A percentile compares a stretch with the other conserved stretches of the same genome.
Conservation (phyloP, 345 rosid genomes). For the Acer campestre region DNA sequence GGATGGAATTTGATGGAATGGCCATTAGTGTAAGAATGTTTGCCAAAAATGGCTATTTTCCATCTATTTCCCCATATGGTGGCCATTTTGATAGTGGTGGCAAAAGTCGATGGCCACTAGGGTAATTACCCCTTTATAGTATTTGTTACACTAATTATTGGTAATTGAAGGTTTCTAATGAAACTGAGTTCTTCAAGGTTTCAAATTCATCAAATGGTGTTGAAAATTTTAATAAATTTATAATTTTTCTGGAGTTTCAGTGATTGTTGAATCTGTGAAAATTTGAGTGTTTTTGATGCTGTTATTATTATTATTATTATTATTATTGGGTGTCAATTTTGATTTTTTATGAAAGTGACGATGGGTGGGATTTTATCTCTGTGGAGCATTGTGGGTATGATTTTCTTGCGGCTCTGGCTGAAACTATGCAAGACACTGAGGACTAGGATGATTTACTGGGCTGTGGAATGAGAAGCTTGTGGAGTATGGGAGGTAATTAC, state of each 20-base stretch:
- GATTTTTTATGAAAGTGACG: constrained; percentile 52
- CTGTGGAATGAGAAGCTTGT: constrained; percentile 71
- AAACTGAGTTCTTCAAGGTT: background rate
- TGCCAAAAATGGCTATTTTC: no score
- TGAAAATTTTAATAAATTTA: background rate
- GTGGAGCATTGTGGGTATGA: constrained; percentile 89
- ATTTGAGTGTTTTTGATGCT: background rate
- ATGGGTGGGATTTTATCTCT: constrained; percentile 75
- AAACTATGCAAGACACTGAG: constrained; percentile 66
- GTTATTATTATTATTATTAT: background rate
- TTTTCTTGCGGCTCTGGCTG: constrained; percentile 80
- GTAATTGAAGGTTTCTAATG: no score
- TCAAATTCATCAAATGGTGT: background rate
- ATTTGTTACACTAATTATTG: no score
- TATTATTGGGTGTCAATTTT: background rate
- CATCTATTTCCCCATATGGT: no score
- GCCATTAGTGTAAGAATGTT: no score
- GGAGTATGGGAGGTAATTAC: constrained; percentile 35
- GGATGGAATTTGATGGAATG: no score
- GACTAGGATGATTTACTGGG: constrained; percentile 88
- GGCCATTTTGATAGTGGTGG: no score
- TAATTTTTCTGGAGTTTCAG: background rate
- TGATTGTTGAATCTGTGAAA: background rate
- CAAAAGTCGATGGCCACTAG: no score
- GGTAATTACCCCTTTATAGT: no score